phyloP scores from a whole-genome alignment of 1,139 yeast genomes.

The Zygoascus hellenicus region DNA sequence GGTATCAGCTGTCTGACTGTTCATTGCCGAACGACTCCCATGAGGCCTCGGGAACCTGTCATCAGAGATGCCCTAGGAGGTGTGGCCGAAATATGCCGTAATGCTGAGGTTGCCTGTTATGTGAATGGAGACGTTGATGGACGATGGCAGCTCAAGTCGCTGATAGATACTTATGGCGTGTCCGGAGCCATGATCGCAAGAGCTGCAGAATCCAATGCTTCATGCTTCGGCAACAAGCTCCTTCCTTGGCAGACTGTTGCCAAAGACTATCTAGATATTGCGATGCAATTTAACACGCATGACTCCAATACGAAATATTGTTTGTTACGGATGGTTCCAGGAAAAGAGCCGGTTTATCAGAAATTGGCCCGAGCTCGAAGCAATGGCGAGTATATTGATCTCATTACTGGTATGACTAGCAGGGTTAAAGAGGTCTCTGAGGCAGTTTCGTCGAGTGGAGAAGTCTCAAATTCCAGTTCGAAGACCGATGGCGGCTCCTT shows the following conservation, averaged over 20 bases:
- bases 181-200: slow-evolving; percentile 93
- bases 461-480: too few species aligned
- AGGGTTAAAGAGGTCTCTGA: too few species aligned
- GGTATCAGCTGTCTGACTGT: slow-evolving; percentile 82
- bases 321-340: slow-evolving; percentile 72
- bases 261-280: slow-evolving; percentile 51
- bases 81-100: slow-evolving; percentile 56
- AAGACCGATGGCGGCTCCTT: too few species aligned
- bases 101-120: slow-evolving; percentile 62
- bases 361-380: slow-evolving; percentile 52
- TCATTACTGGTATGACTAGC: background rate
- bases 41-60: slow-evolving; percentile 86
- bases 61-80: slow-evolving; percentile 55
- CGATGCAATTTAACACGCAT: slow-evolving; percentile 53
- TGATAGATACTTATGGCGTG: slow-evolving; percentile 49
- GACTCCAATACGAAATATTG: slow-evolving; percentile 75
- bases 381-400: slow-evolving; percentile 1
- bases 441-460: too few species aligned
- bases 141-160: slow-evolving; percentile 47
- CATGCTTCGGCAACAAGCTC: slow-evolving; percentile 53
- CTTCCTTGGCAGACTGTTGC: slow-evolving; percentile 51
- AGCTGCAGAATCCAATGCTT: slow-evolving; percentile 79
- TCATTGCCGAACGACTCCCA: slow-evolving; percentile 82
- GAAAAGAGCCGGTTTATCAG: slow-evolving; percentile 60
- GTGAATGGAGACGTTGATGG: slow-evolving; percentile 73